Conservation (phyloP, 225 moss, liverwort and hornwort genomes). For the Lunularia cruciata region DNA sequence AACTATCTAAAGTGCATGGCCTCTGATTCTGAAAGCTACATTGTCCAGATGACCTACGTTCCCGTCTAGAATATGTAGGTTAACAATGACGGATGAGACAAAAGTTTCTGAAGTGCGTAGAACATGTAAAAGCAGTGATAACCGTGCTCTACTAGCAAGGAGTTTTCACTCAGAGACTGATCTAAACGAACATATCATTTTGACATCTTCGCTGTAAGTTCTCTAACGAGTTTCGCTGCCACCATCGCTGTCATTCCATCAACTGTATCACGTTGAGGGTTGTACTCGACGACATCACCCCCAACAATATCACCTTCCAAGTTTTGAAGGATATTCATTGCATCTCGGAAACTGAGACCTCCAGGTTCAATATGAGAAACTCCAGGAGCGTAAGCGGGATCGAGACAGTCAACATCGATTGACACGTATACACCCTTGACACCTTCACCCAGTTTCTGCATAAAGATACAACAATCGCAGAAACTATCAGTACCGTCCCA, state of each 20-base stretch:
- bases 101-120: too few relatives aligned
- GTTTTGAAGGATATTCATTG: slow-evolving; percentile 92
- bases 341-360: slow-evolving; percentile 85
- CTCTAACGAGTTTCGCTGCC: slow-evolving; percentile 94
- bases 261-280: slow-evolving; percentile 95
- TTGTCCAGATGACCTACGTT: too few relatives aligned
- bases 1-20: too few relatives aligned
- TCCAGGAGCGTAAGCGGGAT: slow-evolving; percentile 93
- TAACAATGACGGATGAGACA: too few relatives aligned
- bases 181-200: slow-evolving; percentile 30
- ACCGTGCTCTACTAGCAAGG: background rate
- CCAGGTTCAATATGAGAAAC: slow-evolving; percentile 98
- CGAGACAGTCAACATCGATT: slow-evolving; percentile 92
- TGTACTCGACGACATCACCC: slow-evolving; percentile 95
- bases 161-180: background rate
- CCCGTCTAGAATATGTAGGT: too few relatives aligned
- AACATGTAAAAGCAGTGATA: slow-evolving; percentile 5
- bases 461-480: background rate
- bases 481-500: too few relatives aligned
- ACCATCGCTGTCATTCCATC: slow-evolving; percentile 99
- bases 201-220: slow-evolving; percentile 93
- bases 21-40: too few relatives aligned
- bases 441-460: slow-evolving; percentile 73
- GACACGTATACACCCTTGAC: slow-evolving; percentile 92
- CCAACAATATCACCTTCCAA: slow-evolving; percentile 82